Evolutionary conservation across 2,329 filamentous ascomycete species (phyloP).

Genomic region (Botrytis sinoallii): DNA sequence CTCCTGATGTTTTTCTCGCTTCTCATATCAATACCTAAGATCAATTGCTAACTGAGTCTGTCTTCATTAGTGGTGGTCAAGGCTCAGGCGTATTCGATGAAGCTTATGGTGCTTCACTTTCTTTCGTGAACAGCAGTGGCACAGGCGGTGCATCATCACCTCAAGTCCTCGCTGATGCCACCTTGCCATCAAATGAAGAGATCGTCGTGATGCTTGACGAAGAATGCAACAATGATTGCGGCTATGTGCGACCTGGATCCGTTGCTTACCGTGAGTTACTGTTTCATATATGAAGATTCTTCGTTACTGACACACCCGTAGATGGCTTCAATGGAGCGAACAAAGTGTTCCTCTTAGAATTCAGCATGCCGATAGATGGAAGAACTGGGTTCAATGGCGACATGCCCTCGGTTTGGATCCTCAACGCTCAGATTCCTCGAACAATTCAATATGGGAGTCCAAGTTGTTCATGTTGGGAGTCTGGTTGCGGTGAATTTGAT

Average conservation of each 20-base stretch:
- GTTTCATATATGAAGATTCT: neutral
- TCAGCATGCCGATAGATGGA: slow-evolving; percentile 65
- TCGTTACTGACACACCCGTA: slow-evolving; percentile 36
- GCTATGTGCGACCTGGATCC: slow-evolving; percentile 47
- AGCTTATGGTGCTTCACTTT: slow-evolving; percentile 20
- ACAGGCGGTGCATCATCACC: slow-evolving; percentile 46
- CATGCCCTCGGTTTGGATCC: slow-evolving; percentile 73
- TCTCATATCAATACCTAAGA: neutral
- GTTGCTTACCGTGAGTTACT: slow-evolving; percentile 48
- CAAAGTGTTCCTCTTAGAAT: slow-evolving; percentile 72
- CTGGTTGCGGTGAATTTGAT: slow-evolving; percentile 71
- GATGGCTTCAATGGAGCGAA: slow-evolving; percentile 68
- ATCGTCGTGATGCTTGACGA: slow-evolving; percentile 50
- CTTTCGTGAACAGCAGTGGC: slow-evolving; percentile 44
- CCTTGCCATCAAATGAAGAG: slow-evolving; percentile 49
- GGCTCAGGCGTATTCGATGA: slow-evolving; percentile 53
- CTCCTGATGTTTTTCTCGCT: neutral
- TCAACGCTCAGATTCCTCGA: slow-evolving; percentile 70
- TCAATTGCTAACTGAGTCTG: neutral
- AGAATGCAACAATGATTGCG: slow-evolving; percentile 48
- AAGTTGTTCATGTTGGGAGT: slow-evolving; percentile 70
- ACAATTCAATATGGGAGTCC: slow-evolving; percentile 63
- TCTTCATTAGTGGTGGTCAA: slow-evolving; percentile 43
- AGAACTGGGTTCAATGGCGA: slow-evolving; percentile 52
- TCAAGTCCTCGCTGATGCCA: slow-evolving; percentile 48